A percentile compares a stretch with the other conserved stretches of the same genome.
These are phyloP conservation scores for Mortierella sp. DNA, from an alignment of 371 early-diverging fungal species.

Conservation along the genomic window DNA sequence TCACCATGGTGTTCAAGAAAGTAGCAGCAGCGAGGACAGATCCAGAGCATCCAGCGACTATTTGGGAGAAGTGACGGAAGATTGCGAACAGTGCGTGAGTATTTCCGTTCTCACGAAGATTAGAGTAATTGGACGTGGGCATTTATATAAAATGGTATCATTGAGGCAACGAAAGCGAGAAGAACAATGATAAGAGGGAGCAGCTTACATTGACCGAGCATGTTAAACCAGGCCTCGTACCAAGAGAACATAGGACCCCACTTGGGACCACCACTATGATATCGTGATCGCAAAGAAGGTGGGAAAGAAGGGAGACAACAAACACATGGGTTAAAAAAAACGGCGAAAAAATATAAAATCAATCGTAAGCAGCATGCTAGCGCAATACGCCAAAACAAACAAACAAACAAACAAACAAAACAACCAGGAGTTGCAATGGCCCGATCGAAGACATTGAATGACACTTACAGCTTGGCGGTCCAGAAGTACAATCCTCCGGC, in stretches of 20 bases:
- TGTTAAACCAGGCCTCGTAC: conserved; percentile 76
- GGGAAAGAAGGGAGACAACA: neutral
- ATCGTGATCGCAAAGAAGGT: neutral
- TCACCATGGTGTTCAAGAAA: conserved; percentile 67
- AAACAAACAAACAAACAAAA: neutral
- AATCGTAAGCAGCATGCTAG: conserved; percentile 5
- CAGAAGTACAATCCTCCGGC: conserved; percentile 80
- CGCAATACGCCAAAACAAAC: neutral
- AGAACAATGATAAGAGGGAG: neutral
- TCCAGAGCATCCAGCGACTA: conserved; percentile 47
- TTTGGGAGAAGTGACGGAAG: neutral
- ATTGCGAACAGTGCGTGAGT: conserved; percentile 12
- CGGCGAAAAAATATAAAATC: neutral
- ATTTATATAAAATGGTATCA: neutral
- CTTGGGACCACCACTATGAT: conserved; percentile 44
- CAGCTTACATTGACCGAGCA: conserved; percentile 67
- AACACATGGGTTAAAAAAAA: conserved; percentile 2
- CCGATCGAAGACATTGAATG: neutral
- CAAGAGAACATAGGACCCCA: conserved; percentile 76
- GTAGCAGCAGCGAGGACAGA: conserved; percentile 69
- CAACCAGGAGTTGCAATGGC: neutral
- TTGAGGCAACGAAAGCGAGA: neutral
- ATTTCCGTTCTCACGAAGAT: neutral
- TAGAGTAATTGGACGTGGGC: neutral
- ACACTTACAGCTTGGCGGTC: conserved; percentile 63